A percentile compares a stretch with the other conserved stretches of the same genome.
Conservation (phyloP, 1,284 basidiomycete species). For the Stygiomarasmius scandens region DNA sequence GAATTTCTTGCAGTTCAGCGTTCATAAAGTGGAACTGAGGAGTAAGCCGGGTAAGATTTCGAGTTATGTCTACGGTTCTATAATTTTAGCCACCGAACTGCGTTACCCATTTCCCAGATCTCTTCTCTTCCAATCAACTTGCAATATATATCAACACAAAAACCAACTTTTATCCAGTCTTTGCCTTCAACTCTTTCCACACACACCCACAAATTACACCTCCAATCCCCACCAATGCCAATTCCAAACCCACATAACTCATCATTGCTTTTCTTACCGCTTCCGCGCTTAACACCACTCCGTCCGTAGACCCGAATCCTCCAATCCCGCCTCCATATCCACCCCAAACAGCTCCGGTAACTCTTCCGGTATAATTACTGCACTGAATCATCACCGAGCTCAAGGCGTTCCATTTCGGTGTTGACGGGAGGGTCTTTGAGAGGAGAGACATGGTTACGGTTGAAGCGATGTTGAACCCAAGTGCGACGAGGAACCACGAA, state of each 20-base stretch:
- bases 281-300: constrained; percentile 24
- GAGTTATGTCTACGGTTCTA: too few species aligned
- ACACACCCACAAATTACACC: constrained; percentile 52
- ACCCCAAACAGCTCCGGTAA: constrained; percentile 68
- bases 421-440: constrained; percentile 62
- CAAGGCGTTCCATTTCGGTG: constrained; percentile 55
- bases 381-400: constrained; percentile 66
- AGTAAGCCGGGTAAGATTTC: too few species aligned
- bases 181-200: constrained; percentile 69
- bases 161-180: constrained; percentile 61
- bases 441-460: constrained; percentile 67
- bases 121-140: too few species aligned
- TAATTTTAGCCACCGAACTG: too few species aligned
- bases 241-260: constrained; percentile 63
- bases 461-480: constrained; percentile 71
- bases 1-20: too few species aligned
- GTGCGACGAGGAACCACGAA: constrained; percentile 68
- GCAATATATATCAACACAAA: too few species aligned
- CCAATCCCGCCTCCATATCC: constrained; percentile 31
- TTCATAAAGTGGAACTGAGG: too few species aligned
- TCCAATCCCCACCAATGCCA: constrained; percentile 63
- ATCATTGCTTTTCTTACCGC: constrained; percentile 68
- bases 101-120: too few species aligned
- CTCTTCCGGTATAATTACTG: constrained; percentile 65
- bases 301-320: not conserved